Evolutionary conservation across 129 eudicot species (phyloP).

Genomic region (Ambrosia artemisiifolia): DNA sequence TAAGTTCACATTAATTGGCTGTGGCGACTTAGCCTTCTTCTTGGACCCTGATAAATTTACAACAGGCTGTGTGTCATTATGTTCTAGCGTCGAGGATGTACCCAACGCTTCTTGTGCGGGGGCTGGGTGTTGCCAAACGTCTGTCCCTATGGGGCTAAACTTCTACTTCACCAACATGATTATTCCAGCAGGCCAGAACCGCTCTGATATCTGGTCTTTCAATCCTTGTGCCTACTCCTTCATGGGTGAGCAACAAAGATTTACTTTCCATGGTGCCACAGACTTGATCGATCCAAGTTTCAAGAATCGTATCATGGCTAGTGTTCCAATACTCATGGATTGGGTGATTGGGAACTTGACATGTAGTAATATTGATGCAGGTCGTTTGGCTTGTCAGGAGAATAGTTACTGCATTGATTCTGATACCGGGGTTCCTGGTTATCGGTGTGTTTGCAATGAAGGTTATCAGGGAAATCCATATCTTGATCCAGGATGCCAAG

Average conservation of each 20-base stretch:
- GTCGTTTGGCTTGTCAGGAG: neutral
- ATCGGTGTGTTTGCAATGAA: constrained; percentile 27
- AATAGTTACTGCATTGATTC: neutral
- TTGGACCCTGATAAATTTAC: constrained; percentile 6
- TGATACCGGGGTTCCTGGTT: constrained; percentile 14
- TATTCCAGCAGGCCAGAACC: constrained; percentile 1
- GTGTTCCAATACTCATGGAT: constrained; percentile 15
- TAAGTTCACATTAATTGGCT: neutral
- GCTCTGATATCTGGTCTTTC: constrained; percentile 20
- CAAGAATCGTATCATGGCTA: neutral
- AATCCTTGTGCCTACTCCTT: constrained; percentile 48
- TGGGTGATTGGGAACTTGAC: constrained; percentile 48
- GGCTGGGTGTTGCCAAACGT: constrained; percentile 47
- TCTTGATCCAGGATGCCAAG: constrained; percentile 38
- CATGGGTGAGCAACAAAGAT: constrained; percentile 35
- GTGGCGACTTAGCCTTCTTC: constrained; percentile 37
- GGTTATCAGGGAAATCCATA: constrained; percentile 45
- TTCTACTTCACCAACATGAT: neutral
- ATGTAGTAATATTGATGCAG: neutral
- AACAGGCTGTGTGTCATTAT: constrained; percentile 39
- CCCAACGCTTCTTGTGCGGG: constrained; percentile 34
- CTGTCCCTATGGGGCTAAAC: constrained; percentile 28
- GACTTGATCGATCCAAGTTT: constrained; percentile 38
- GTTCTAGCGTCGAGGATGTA: constrained; percentile 29
- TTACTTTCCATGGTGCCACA: constrained; percentile 34